These are phyloP conservation scores for Backusella macrospora DNA, from an alignment of 192 early-diverging fungal species.

Conservation along the genomic window DNA sequence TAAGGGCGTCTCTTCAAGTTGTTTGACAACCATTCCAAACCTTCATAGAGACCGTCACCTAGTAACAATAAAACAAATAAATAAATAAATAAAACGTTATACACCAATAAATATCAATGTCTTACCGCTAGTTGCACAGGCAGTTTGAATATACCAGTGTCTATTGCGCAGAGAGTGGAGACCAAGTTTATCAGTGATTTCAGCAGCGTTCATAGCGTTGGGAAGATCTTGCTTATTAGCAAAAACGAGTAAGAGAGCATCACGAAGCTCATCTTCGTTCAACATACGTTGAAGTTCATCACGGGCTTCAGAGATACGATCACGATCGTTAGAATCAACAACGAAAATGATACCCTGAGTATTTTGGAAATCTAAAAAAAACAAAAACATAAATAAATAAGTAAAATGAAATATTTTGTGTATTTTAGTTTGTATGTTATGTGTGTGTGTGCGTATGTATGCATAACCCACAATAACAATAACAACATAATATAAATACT, in stretches of 20 bases:
- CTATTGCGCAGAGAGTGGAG: slow-evolving; percentile 79
- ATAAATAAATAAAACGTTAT: not conserved
- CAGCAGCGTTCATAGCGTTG: slow-evolving; percentile 91
- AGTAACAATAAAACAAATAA: not conserved
- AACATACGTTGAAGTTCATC: slow-evolving; percentile 95
- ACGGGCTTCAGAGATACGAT: slow-evolving; percentile 90
- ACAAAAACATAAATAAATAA: not conserved
- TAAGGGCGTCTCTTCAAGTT: slow-evolving; percentile 60
- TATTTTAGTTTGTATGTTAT: not conserved
- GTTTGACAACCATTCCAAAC: slow-evolving; percentile 90
- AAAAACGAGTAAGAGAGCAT: slow-evolving; percentile 89
- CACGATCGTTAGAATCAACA: slow-evolving; percentile 95
- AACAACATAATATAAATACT: slow-evolving; percentile 32
- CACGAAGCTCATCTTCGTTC: slow-evolving; percentile 93
- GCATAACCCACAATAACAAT: not conserved
- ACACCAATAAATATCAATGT: not conserved
- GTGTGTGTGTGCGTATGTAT: not conserved
- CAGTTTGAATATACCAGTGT: slow-evolving; percentile 92
- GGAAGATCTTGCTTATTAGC: slow-evolving; percentile 99
- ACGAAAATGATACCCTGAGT: slow-evolving; percentile 97
- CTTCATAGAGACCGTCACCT: slow-evolving; percentile 97
- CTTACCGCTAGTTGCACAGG: slow-evolving; percentile 74
- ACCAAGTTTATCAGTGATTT: slow-evolving; percentile 93
- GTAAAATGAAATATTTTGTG: not conserved
- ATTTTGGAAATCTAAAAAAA: slow-evolving; percentile 86